Conservation (phyloP, 2,329 filamentous ascomycete species). For the Thielaviopsis populi region DNA sequence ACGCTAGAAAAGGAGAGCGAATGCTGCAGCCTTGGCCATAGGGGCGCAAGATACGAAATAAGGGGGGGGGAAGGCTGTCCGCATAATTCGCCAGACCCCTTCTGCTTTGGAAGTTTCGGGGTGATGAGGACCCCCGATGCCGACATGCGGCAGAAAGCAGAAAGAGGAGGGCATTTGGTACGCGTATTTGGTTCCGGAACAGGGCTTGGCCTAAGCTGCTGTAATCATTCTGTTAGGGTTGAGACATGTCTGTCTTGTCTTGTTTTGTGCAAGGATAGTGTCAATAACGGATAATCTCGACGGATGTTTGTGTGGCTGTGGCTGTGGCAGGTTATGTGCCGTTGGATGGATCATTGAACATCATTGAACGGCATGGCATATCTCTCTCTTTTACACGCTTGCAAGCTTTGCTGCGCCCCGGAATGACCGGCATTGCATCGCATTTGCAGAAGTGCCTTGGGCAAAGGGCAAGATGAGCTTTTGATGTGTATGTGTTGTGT, state of each 20-base stretch:
- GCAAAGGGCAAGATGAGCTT: background rate
- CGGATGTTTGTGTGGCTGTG: background rate
- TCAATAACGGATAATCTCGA: background rate
- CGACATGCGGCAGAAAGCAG: background rate
- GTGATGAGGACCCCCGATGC: background rate
- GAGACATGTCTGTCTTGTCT: background rate
- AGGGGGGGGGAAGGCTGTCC: no score
- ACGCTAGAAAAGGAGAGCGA: no score
- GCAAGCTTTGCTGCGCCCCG: background rate
- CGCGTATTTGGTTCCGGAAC: no score
- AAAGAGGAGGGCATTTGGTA: background rate
- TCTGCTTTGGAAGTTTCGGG: no score
- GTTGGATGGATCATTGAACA: background rate
- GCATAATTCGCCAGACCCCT: no score
- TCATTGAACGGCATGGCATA: background rate
- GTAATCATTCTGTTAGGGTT: background rate
- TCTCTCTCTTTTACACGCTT: background rate
- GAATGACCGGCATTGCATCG: background rate
- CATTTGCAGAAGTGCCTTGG: background rate
- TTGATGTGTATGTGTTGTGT: background rate
- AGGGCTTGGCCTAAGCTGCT: background rate
- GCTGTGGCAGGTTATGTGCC: background rate
- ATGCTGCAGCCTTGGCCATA: no score
- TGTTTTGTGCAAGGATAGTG: background rate
- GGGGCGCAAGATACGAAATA: no score